Percentiles rank a stretch among this genome's conserved stretches.
These are phyloP conservation scores for Annona squamosa DNA, from an alignment of 164 flowering plant species.

Conservation along the genomic window DNA sequence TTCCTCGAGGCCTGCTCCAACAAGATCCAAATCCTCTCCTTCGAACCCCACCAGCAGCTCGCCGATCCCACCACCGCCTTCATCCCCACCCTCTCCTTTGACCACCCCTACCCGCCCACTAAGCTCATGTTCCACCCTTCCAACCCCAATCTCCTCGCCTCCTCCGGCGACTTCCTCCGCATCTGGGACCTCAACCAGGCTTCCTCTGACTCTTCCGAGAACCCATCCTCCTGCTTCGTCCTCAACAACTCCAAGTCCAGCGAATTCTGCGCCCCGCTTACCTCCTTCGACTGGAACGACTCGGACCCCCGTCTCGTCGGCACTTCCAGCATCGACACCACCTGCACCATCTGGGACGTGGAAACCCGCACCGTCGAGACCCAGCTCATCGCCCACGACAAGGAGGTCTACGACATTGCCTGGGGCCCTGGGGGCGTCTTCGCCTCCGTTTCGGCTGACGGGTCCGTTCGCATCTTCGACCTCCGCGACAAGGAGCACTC, in stretches of 20 bases:
- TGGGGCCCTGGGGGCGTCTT: conserved; percentile 95
- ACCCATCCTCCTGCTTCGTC: conserved; percentile 30
- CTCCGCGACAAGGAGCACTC: conserved; percentile 91
- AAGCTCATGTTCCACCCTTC: conserved; percentile 69
- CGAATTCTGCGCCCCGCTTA: conserved; percentile 58
- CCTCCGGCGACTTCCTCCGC: conserved; percentile 78
- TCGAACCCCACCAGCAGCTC: conserved; percentile 53
- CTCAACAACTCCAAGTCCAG: conserved; percentile 54
- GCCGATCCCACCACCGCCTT: conserved; percentile 23
- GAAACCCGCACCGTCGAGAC: conserved; percentile 74
- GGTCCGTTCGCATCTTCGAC: conserved; percentile 87
- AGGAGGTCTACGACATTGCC: conserved; percentile 95
- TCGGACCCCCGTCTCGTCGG: conserved; percentile 59
- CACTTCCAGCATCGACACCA: conserved; percentile 87
- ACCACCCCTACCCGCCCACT: conserved; percentile 85
- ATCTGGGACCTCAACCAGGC: conserved; percentile 43
- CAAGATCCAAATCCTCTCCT: conserved; percentile 60
- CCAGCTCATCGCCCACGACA: conserved; percentile 91
- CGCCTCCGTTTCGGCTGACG: conserved; percentile 94
- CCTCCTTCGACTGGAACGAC: conserved; percentile 70
- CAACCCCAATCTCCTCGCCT: conserved; percentile 22
- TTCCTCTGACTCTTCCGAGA: conserved; percentile 12
- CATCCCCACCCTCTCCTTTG: conserved; percentile 49
- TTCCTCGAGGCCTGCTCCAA: conserved; percentile 67
- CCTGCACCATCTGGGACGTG: conserved; percentile 91